Conservation (phyloP, 2,329 filamentous ascomycete species). For the Rugonectria rugulosa region DNA sequence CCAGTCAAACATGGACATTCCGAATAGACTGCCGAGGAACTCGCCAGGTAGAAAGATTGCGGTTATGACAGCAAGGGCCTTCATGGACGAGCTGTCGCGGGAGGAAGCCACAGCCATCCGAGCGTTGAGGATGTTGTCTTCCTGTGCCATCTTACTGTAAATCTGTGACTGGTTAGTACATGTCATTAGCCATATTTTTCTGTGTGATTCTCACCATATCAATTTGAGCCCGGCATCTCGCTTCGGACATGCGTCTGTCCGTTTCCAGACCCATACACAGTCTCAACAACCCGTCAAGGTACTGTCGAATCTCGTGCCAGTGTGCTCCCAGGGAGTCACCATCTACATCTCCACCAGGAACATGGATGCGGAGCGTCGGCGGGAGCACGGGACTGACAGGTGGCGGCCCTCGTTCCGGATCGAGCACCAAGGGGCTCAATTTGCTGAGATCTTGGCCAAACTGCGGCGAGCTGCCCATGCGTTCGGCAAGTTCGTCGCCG, state of each 20-base stretch:
- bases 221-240: slow-evolving; percentile 55
- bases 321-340: slow-evolving; percentile 45
- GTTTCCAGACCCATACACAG: slow-evolving; percentile 55
- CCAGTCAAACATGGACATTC: slow-evolving; percentile 58
- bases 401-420: slow-evolving; percentile 32
- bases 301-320: slow-evolving; percentile 57
- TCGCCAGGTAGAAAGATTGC: slow-evolving; percentile 57
- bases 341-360: slow-evolving; percentile 27
- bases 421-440: slow-evolving; percentile 35
- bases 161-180: slow-evolving; percentile 42
- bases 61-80: slow-evolving; percentile 56
- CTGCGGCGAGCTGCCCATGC: slow-evolving; percentile 33
- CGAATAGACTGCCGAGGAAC: slow-evolving; percentile 55
- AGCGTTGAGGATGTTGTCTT: slow-evolving; percentile 55
- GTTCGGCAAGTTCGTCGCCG: slow-evolving; percentile 51
- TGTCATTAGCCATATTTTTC: neutral
- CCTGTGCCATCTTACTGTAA: slow-evolving; percentile 58
- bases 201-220: slow-evolving; percentile 50
- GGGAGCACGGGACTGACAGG: slow-evolving; percentile 38
- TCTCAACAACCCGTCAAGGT: slow-evolving; percentile 52
- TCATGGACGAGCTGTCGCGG: slow-evolving; percentile 56
- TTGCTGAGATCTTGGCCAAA: slow-evolving; percentile 36
- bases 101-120: slow-evolving; percentile 51
- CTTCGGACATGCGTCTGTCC: slow-evolving; percentile 55
- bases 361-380: slow-evolving; percentile 25